Evolutionary conservation across 257 asterid species (phyloP), one percentile per base, ranked within the genome.

Genomic region (Forsythia suspensa): DNA sequence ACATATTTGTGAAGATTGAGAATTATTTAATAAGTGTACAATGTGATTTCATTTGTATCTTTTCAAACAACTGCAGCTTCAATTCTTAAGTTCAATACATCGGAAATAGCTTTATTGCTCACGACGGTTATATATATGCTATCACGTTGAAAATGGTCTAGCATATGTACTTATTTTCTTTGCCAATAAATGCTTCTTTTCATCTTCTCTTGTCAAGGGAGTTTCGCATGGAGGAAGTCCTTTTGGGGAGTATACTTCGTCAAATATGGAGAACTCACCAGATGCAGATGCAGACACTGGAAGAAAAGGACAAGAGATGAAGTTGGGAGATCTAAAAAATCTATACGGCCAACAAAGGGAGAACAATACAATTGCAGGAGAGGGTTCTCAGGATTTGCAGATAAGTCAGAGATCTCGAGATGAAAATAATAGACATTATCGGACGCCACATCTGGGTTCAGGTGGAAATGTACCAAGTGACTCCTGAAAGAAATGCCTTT

Each of bases 261-360:
- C 93, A 78, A 89, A 92, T 81, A 83, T 89, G 77, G 98, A 87
- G 84, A 87, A 87, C 81, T 89, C 94, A 67, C 87, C 81, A n/a
- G 91, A 82, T 81, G 78, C 81, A n/a, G 91, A 82, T 81, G 78
- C 84, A 12, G 86, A 87, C 41, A 74, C 71, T 69, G 91, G 88
- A 71, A 89, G 83, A 77, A 90, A 85, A 80, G 92, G 91, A 85
- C 94, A 83, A 57, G 96, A 88, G 73, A 73, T 80, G 76, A 92
- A 84, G 87, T 78, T 86, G 80, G 90, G 89, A 67, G 84, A 85
- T 81, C 57, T 83, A 75, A 81, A 84, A 80, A 87, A 82, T 75
- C 88, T 86, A 74, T 87, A 89, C 12, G 73, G 38, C 61, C 88
- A 77, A 88, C 84, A 84, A 70, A 86, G 80, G 18, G 91, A 88